Evolutionary conservation across 2,329 filamentous ascomycete species (phyloP), one percentile per base, ranked within the genome.

Genomic region (Paramyrothecium sp.): DNA sequence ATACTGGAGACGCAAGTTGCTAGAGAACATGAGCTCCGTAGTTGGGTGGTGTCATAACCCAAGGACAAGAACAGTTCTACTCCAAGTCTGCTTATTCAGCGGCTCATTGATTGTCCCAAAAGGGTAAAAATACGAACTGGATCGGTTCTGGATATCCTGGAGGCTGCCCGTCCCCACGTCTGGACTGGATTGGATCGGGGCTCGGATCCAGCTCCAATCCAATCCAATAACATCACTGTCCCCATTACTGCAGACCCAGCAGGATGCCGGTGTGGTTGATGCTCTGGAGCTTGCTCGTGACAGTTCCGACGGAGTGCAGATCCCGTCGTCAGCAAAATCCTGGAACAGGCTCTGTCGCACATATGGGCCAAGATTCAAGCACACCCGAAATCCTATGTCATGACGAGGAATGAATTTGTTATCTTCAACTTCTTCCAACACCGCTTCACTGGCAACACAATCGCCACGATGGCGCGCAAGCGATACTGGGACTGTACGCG

Each of bases 381-480:
- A 3, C 77, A 88, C 33, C 89, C 89, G 1, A 75, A 83, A 53
- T 78, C 79, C n/a, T 96, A 94, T 72, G 73, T 95, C 61, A 86
- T 96, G 78, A 86, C 79, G 38, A 79, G 82, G 60, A 86, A 91
- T 72, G 91, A 96, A 74, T 96, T 95, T 67, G 86, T 90, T 55
- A 81, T 96, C 59, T 92, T 96, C 84, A 96, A 95, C 78, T 94
- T 89, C 73, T 94, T 89, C 71, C 88, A 90, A 60, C 74, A 82
- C 61, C 83, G 88, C 12, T 92, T 89, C 68, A 71, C 76, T 30
- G 83, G 84, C 58, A 71, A 81, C 61, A 68, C 75, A 61, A 65
- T 75, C n/a, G 79, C 79, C 46, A 67, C 74, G n/a, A 72, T 70
- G 41, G 83, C 83, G 19, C 75, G 76, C 60, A 78, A 70, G 63